Evolutionary conservation across 371 early-diverging fungal species (phyloP).

Genomic region (Chytridium lagenaria): DNA sequence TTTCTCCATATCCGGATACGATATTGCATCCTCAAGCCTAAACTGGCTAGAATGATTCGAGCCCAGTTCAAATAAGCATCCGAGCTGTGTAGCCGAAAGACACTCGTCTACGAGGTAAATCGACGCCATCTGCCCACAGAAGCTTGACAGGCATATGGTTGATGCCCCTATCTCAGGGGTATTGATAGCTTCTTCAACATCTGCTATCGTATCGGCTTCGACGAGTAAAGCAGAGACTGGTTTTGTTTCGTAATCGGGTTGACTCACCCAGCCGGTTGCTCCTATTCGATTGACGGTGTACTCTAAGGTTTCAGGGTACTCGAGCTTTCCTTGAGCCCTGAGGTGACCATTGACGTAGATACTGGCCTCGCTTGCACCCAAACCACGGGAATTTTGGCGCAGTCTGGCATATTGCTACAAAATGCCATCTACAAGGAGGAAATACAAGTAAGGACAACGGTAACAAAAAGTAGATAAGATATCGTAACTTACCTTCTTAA

Average conservation of each 20-base stretch:
- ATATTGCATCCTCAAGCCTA: conserved; percentile 33
- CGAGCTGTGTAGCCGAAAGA: conserved; percentile 26
- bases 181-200: conserved; percentile 23
- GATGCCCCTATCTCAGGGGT: not conserved
- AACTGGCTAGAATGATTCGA: conserved; percentile 47
- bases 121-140: conserved; percentile 48
- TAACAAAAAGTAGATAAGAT: not conserved
- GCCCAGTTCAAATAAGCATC: conserved; percentile 38
- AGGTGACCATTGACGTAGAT: conserved; percentile 53
- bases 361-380: conserved; percentile 38
- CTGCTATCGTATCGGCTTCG: conserved; percentile 27
- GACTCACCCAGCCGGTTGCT: conserved; percentile 21
- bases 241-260: not conserved
- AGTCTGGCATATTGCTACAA: conserved; percentile 52
- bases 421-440: conserved; percentile 50
- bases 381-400: conserved; percentile 52
- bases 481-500: conserved; percentile 27
- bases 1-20: conserved; percentile 36
- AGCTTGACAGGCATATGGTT: conserved; percentile 13
- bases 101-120: conserved; percentile 50
- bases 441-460: not conserved
- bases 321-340: conserved; percentile 42
- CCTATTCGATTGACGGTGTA: conserved; percentile 42
- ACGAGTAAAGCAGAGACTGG: not conserved
- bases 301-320: conserved; percentile 45